Conservation (phyloP, 805 yeast species). For the Cyberlindnera sargentensis region DNA sequence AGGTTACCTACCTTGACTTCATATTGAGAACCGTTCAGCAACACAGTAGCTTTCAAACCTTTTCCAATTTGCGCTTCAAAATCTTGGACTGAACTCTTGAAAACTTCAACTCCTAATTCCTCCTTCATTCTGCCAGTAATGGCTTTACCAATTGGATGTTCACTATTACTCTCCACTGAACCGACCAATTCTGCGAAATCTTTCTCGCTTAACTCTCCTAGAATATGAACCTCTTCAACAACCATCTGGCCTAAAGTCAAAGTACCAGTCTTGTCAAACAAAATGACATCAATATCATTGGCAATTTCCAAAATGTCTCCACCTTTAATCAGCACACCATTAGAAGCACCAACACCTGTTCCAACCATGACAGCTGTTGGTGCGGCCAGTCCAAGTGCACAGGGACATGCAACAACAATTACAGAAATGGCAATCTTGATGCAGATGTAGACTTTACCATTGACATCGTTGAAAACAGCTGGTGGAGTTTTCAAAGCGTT, state of each 20-base stretch:
- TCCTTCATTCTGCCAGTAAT: conserved; percentile 36
- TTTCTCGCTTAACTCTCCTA: conserved; percentile 5
- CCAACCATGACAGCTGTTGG: conserved; percentile 99
- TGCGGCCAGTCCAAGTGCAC: conserved; percentile 95
- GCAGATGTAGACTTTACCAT: conserved; percentile 59
- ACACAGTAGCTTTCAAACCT: conserved; percentile 27
- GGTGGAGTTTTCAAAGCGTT: conserved; percentile 36
- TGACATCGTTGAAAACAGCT: conserved; percentile 36
- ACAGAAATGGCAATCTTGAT: conserved; percentile 83
- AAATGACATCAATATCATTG: conserved; percentile 51
- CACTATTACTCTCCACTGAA: conserved; percentile 59
- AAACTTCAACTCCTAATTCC: conserved; percentile 4
- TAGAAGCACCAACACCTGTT: conserved; percentile 88
- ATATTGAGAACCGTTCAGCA: conserved; percentile 17
- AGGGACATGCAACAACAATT: conserved; percentile 96
- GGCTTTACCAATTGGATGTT: conserved; percentile 85
- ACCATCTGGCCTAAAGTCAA: conserved; percentile 78
- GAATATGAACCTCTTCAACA: conserved; percentile 10
- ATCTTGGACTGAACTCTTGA: conserved; percentile 8
- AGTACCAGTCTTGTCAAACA: conserved; percentile 96
- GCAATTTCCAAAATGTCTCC: conserved; percentile 83
- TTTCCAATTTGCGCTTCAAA: conserved; percentile 31
- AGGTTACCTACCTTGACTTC: conserved; percentile 49
- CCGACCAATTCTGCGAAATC: conserved; percentile 46
- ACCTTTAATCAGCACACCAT: conserved; percentile 89